Conservation (phyloP, 192 early-diverging fungal genomes). For the Coemansia sp. region DNA sequence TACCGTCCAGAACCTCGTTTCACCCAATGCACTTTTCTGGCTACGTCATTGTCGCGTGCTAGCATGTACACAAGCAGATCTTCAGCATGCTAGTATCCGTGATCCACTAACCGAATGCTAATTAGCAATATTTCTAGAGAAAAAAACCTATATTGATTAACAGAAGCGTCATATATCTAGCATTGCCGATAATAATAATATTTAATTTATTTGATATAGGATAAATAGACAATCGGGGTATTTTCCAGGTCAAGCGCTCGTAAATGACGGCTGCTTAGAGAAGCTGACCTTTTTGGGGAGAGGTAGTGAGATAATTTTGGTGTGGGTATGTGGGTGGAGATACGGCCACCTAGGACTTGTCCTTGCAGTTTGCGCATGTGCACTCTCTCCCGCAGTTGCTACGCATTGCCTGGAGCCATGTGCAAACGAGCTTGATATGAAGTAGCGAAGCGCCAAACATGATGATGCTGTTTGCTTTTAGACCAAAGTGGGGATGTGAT, state of each 20-base stretch:
- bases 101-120: not conserved
- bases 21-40: not conserved
- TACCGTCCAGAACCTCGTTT: not conserved
- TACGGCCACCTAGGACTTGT: conserved; percentile 7
- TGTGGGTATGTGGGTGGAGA: not conserved
- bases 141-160: not conserved
- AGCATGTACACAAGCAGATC: not conserved
- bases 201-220: conserved; percentile 1
- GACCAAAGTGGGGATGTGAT: not conserved
- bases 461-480: not conserved
- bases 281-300: conserved; percentile 4
- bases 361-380: conserved; percentile 52
- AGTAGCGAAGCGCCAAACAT: not conserved
- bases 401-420: conserved; percentile 35
- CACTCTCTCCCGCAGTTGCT: conserved; percentile 48
- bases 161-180: not conserved
- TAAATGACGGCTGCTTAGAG: not conserved
- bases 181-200: not conserved
- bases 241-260: not conserved
- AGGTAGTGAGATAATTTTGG: not conserved
- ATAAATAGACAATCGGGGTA: not conserved
- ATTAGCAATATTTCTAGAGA: not conserved
- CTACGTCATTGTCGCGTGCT: conserved; percentile 7
- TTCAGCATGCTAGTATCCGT: not conserved
- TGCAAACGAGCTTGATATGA: conserved; percentile 20